A percentile compares a stretch with the other conserved stretches of the same genome.
These are phyloP conservation scores for Lecanoromycetidae sp. DNA, from an alignment of 2,329 filamentous ascomycete species.

Conservation along the genomic window DNA sequence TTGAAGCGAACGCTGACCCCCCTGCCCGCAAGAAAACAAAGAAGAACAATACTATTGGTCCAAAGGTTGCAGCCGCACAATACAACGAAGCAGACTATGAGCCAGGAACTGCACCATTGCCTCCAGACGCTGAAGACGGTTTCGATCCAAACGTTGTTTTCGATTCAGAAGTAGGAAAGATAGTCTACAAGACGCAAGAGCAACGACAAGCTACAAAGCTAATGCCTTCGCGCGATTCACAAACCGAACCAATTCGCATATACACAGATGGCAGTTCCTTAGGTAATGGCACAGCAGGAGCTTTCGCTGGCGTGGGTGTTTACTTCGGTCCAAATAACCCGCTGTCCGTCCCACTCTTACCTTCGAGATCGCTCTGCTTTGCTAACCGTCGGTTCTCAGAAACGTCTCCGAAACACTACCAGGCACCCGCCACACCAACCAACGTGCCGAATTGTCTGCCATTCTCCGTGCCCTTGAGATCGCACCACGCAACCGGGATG, in stretches of 20 bases:
- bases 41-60: conserved; percentile 27
- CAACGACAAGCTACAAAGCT: conserved; percentile 39
- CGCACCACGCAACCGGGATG: conserved; percentile 52
- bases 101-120: conserved; percentile 44
- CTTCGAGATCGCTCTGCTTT: conserved; percentile 1
- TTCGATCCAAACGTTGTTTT: conserved; percentile 49
- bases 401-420: conserved; percentile 65
- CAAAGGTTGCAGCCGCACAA: conserved; percentile 21
- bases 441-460: conserved; percentile 87
- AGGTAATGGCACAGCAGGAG: conserved; percentile 43
- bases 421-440: conserved; percentile 74
- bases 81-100: conserved; percentile 35
- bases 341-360: conserved; percentile 30
- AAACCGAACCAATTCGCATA: conserved; percentile 42
- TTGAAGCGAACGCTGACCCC: conserved; percentile 11
- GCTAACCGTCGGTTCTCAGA: conserved; percentile 28
- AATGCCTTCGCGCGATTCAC: conserved; percentile 20
- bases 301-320: conserved; percentile 50
- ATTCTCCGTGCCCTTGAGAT: conserved; percentile 72
- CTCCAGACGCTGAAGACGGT: conserved; percentile 45
- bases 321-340: conserved; percentile 50
- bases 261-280: conserved; percentile 53
- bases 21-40: conserved; percentile 30
- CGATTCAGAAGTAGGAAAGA: conserved; percentile 40
- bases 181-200: conserved; percentile 43